Evolutionary conservation across 2,329 filamentous ascomycete genomes (phyloP), one percentile per base, ranked within the genome.

Genomic region (Pseudocercospora eumusae): DNA sequence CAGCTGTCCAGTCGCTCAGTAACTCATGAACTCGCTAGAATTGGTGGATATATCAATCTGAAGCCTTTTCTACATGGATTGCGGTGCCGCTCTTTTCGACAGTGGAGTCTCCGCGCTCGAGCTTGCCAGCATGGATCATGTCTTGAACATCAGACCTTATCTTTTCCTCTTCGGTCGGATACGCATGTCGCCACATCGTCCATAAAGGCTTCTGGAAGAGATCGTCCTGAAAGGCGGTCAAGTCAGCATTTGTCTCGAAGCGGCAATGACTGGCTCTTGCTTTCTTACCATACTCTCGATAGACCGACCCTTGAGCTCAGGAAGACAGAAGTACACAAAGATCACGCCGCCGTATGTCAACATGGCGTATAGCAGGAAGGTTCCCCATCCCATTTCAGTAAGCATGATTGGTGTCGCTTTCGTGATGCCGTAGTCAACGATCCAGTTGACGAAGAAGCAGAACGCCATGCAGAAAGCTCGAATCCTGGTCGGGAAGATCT

Each of bases 391-490:
- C 64, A 66, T 62, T 10, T 68, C 58, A 21, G 64, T 66, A 21
- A 66, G 53, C 64, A 66, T 68, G 31, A 61, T 36, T 11, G 65
- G 63, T 2, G 65, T 65, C 2, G 65, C 65, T 44, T 62, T 59
- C 4, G 63, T 67, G 56, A 65, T 63, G 10, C 63, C 65, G 25
- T 67, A 67, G 61, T 67, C 62, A 23, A 68, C 66, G 31, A 68
- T 68, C 66, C 66, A 67, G 53, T 67, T 67, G 47, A 62, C 55
- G 57, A 67, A 67, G 61, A 67, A 67, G 44, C 66, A 68, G 47
- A 67, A 65, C 5, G 61, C 52, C 63, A 67, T 67, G 59, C 65
- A 67, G 61, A 67, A 63, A 11, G 63, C 63, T 21, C 65, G 53
- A 7, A 66, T 66, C 15, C 64, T 31, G 9, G 64, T 61, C n/a